Conservation (phyloP, 2,329 filamentous ascomycete species). For the Fusarium palustre region DNA sequence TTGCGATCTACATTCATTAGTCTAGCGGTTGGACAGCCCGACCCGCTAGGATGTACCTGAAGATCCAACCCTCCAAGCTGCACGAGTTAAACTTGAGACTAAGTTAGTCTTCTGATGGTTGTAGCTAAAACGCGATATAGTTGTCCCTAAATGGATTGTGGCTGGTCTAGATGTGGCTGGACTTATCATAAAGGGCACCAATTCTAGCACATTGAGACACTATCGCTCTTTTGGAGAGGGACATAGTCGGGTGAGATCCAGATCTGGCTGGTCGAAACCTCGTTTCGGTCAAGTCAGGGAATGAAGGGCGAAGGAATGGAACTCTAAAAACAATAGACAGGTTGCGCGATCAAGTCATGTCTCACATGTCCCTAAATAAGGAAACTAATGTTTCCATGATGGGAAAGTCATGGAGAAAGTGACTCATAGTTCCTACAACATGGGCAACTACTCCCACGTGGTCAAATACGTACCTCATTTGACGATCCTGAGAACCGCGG, state of each 20-base stretch:
- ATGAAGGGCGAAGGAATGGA: background rate
- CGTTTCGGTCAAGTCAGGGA: background rate
- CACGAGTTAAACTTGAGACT: background rate
- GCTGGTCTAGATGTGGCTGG: conserved; percentile 8
- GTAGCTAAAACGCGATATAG: background rate
- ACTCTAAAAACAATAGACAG: conserved; percentile 5
- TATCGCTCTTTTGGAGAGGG: background rate
- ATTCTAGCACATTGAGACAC: background rate
- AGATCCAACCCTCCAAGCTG: background rate
- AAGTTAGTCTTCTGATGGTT: background rate
- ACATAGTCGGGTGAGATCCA: background rate
- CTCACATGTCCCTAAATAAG: background rate
- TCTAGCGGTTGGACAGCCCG: background rate
- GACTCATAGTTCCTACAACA: too few relatives aligned
- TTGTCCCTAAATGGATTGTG: background rate
- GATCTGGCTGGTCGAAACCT: background rate
- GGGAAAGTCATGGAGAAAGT: too few relatives aligned
- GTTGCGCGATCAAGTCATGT: background rate
- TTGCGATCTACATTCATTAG: conserved; percentile 11
- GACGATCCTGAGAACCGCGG: background rate
- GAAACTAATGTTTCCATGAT: background rate
- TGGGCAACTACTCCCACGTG: background rate
- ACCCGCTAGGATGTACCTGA: background rate
- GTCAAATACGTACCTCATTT: rapidly evolving
- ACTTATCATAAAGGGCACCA: background rate